Conservation (phyloP, 495 filamentous ascomycete genomes). For the Oidiodendron maius region DNA sequence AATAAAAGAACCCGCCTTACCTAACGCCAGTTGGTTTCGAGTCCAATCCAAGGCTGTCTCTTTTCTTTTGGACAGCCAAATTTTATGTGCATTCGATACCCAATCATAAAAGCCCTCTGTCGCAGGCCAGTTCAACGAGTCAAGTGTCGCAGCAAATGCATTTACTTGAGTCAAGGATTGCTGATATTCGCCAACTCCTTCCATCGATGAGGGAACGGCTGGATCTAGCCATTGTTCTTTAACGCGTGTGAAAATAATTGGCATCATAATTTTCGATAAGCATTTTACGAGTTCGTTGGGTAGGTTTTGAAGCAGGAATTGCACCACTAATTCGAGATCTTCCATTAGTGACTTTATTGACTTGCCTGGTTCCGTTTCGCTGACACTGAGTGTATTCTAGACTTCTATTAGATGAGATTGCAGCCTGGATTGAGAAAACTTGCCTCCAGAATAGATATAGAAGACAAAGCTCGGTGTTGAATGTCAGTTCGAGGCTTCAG, state of each 20-base stretch:
- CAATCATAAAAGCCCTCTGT: constrained; percentile 69
- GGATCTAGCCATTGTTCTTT: constrained; percentile 69
- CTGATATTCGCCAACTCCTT: constrained; percentile 64
- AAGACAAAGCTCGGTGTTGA: background rate
- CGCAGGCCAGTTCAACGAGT: constrained; percentile 59
- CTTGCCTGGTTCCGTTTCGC: constrained; percentile 1
- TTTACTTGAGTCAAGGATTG: constrained; percentile 51
- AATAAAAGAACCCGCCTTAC: constrained; percentile 3
- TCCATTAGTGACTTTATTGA: constrained; percentile 41
- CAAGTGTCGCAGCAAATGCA: constrained; percentile 57
- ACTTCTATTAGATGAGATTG: background rate
- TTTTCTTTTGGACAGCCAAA: constrained; percentile 82
- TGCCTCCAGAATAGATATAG: constrained; percentile 29
- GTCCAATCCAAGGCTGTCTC: constrained; percentile 70
- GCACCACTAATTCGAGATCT: constrained; percentile 56
- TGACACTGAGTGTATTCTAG: constrained; percentile 15
- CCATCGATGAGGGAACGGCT: constrained; percentile 65
- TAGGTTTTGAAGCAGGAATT: constrained; percentile 58
- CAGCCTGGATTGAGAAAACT: background rate
- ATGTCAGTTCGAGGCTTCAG: constrained; percentile 40
- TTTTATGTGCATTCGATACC: constrained; percentile 68
- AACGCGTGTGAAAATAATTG: constrained; percentile 56
- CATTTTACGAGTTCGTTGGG: constrained; percentile 55
- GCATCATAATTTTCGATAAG: constrained; percentile 62
- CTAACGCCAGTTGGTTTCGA: constrained; percentile 54